A percentile compares a stretch with the other conserved stretches of the same genome.
Evolutionary conservation across 1,139 yeast genomes (phyloP).

Genomic region (Maudiozyma humilis): DNA sequence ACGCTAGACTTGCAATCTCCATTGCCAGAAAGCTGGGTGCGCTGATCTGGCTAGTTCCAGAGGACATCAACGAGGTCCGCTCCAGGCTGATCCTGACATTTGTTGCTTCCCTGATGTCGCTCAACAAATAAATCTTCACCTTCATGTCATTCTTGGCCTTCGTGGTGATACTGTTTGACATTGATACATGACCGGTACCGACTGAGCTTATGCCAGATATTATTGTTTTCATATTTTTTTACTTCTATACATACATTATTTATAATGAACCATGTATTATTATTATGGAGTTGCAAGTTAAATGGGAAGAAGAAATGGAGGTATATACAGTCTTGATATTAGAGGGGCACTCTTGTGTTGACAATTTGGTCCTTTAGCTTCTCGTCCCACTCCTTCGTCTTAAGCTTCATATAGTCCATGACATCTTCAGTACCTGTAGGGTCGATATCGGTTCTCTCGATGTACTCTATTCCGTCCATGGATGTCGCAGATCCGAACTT

Average conservation of each 20-base stretch:
- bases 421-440: constrained; percentile 60
- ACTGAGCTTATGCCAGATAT: not conserved
- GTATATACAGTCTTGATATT: not conserved
- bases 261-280: not conserved
- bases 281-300: not conserved
- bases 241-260: not conserved
- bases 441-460: constrained; percentile 49
- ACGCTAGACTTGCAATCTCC: constrained; percentile 93
- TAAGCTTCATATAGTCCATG: constrained; percentile 46
- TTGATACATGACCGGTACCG: not conserved
- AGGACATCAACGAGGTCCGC: constrained; percentile 94
- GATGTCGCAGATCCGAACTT: constrained; percentile 73
- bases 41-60: constrained; percentile 97
- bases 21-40: constrained; percentile 98
- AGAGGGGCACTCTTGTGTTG: constrained; percentile 37
- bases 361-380: constrained; percentile 65
- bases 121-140: constrained; percentile 27
- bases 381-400: constrained; percentile 58
- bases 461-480: constrained; percentile 55
- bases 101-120: constrained; percentile 87
- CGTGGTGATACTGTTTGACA: not conserved
- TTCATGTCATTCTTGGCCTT: not conserved
- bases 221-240: not conserved
- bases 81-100: constrained; percentile 87
- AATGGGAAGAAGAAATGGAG: not conserved